Base-by-base conservation (phyloP, 768 basidiomycete genomes). In the Suillus weaverae region DNA sequence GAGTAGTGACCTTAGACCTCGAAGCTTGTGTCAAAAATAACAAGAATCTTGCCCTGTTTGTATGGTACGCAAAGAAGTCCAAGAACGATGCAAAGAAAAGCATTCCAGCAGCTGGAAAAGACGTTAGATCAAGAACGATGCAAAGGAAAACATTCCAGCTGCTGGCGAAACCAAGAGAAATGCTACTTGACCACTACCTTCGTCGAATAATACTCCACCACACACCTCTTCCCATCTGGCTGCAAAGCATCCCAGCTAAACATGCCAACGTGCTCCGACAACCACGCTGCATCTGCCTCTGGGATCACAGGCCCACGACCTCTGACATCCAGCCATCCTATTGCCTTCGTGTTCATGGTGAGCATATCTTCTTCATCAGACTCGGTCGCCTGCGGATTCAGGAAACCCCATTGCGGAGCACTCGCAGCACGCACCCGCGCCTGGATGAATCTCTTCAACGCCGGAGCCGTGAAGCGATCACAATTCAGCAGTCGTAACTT, bases 201-300 rank as follows among this genome's bases (percentile, higher is more conserved):
- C 57, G 11, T 26, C 11, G 38, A 39, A 9, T 33, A 60, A 54
- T 26, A 26, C 26, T 26, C 53, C 26, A 54, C 53, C n/a, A 10
- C 30, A n/a, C 22, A 60, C 35, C 38, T 36, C 57, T 60, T 60
- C 57, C 57, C 57, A 60, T 60, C 36, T 33, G 57, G n/a, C n/a
- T 60, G 57, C n/a, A 60, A 36, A 60, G 57, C 43, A 6, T 60
- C 30, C 57, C 57, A 60, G 20, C n/a, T 39, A 18, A 60, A 60
- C 57, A 36, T 60, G 8, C 30, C 8, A 10, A 60, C 38, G 35
- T 20, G 26, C 16, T 11, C 57, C 35, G n/a, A 30, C n/a, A 60
- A 60, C 57, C 38, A 60, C 11, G 38, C 57, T 38, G 57, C 35
- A 41, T 60, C 32, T 38, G 22, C 57, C 36, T 20, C 38, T 13